Base-by-base conservation (phyloP, 352 stramenopile genomes). In the Phytophthora sojae region DNA sequence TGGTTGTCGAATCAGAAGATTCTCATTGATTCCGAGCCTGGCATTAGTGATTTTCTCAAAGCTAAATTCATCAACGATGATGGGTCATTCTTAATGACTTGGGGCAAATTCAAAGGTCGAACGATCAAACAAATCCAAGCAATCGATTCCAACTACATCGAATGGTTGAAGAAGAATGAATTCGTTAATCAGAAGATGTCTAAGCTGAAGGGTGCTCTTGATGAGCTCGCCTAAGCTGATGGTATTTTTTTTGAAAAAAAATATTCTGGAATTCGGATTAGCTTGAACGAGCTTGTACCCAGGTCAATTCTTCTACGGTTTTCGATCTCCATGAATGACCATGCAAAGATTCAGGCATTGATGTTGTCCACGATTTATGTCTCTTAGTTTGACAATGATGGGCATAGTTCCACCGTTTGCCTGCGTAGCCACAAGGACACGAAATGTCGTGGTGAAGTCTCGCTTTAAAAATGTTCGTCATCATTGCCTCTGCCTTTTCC, bases 1-100 rank as follows among this genome's bases (percentile, higher is more conserved):
- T 67, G 60, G 60, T 47, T 67, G 15, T 39, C 9, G 14, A 67
- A 59, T 67, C 49, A 67, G 45, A 67, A 67, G 17, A 51, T 21
- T 42, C 47, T 66, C 6, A 53, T 66, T 21, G 49, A 53, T 54
- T 26, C 21, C 14, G n/a, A 45, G 8, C n/a, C 19, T 59, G 49
- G 21, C 1, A 67, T 59, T 59, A 25, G 6, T 35, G 37, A 67
- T 7, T 59, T 59, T 25, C 50, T 67, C 0, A 42, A 30, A 9
- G n/a, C 0, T 4, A 62, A 54, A 4, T 62, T 62, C 6, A 23
- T 9, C 9, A 61, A 61, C 15, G 55, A 61, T 61, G 35, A 61
- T 52, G 55, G 55, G 0, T 54, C 56, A 12, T 62, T 54, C 23
- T 3, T 62, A 3, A 42, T 62, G 37, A 62, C 21, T 0, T 44